Base-by-base conservation (phyloP, 495 filamentous ascomycete species). In the Lineolata rhizophorae region DNA sequence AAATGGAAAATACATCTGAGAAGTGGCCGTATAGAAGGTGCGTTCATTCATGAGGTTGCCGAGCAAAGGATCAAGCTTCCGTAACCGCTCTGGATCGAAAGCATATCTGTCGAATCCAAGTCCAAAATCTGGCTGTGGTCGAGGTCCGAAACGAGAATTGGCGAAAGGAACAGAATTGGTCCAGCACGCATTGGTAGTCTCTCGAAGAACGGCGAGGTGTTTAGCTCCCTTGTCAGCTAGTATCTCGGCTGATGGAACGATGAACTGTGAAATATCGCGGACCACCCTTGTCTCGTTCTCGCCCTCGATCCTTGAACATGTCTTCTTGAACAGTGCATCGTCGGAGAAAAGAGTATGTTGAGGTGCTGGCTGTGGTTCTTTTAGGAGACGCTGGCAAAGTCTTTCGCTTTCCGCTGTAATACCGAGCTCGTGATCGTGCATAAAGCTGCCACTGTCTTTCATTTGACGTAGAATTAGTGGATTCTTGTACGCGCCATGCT, bases 1-100 rank as follows among this genome's bases (percentile, higher is more conserved):
- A 29, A 46, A 43, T 13, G 36, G 40, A 34, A 46, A 35, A 25
- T 43, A 43, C 30, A 46, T 46, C 3, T 30, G 14, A 30, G 31
- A 40, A 4, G 36, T 46, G 18, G 40, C 43, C 16, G 31, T 20
- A 33, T 43, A 40, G 27, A 21, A 35, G n/a, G 32, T 35, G 21
- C 4, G 21, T 11, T 36, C 20, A 11, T 6, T 15, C 14, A 36
- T 20, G 19, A 36, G 19, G 29, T 36, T 21, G 28, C 27, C 27
- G 17, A 37, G 26, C 31, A 15, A 35, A 28, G 34, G 38, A 17
- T 31, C 10, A 3, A 40, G 18, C 38, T 40, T 40, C 17, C 21
- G 10, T 8, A 40, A 25, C 38, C 28, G 34, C 32, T 36, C 34
- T 13, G 18, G 19, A 22, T 9, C 15, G 22, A 40, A 40, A 14